A percentile compares a stretch with the other conserved stretches of the same genome.
Conservation (phyloP, 75 land plant species). For the Cunninghamia lanceolata region DNA sequence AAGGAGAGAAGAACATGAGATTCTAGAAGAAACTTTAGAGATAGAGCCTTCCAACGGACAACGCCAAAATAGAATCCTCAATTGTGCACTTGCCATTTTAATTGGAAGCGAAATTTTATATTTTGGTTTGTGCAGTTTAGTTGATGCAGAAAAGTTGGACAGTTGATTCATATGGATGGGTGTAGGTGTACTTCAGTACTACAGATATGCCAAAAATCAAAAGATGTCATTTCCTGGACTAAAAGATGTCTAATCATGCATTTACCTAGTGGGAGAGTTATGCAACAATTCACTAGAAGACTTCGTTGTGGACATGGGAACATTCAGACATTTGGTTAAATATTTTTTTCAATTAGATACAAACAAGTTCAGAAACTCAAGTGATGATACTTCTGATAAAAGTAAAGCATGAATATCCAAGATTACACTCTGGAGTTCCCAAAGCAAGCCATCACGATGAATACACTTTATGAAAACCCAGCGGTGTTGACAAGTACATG, state of each 20-base stretch:
- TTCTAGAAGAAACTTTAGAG: not conserved
- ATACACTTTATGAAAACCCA: not conserved
- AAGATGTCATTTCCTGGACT: not conserved
- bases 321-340: not conserved
- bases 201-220: not conserved
- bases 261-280: not conserved
- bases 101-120: not conserved
- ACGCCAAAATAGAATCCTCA: not conserved
- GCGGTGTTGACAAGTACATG: not conserved
- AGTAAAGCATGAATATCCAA: not conserved
- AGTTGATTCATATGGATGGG: no score
- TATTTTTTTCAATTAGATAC: not conserved
- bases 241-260: not conserved
- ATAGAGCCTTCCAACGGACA: not conserved
- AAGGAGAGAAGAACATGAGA: no score
- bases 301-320: not conserved
- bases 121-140: not conserved
- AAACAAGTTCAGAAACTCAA: no score
- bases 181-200: not conserved
- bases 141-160: no score
- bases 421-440: not conserved
- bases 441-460: not conserved
- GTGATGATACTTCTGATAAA: not conserved
- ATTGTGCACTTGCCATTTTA: not conserved
- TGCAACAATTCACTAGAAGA: not conserved